phyloP scores from a whole-genome alignment of 2,329 filamentous ascomycete genomes.

The Capronia coronata region DNA sequence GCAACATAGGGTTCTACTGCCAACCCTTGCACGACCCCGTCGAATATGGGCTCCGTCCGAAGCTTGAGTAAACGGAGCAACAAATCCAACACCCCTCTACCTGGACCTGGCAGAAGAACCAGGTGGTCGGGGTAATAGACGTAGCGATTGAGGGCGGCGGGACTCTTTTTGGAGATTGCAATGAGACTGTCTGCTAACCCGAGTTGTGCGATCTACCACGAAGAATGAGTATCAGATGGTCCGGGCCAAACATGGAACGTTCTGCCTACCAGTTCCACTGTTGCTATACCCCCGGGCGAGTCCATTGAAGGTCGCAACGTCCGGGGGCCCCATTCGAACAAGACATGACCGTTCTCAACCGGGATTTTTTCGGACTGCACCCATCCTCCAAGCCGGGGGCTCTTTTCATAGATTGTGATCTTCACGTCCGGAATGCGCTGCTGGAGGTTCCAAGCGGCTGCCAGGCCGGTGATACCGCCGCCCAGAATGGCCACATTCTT shows the following conservation, averaged over 20 bases:
- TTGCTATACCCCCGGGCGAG: constrained; percentile 52
- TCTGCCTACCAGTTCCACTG: constrained; percentile 60
- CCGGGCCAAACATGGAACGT: not conserved
- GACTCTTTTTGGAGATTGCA: constrained; percentile 45
- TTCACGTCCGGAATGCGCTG: constrained; percentile 60
- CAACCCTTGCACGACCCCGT: constrained; percentile 38
- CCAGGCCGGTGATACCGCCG: constrained; percentile 75
- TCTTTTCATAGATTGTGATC: constrained; percentile 76
- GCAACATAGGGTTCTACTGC: constrained; percentile 29
- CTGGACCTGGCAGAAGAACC: constrained; percentile 53
- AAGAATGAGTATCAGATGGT: not conserved
- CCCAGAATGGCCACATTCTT: constrained; percentile 63
- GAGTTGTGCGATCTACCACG: constrained; percentile 51
- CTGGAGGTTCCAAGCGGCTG: constrained; percentile 69
- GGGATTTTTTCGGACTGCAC: constrained; percentile 60
- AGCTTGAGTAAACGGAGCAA: constrained; percentile 33
- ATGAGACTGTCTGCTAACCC: constrained; percentile 52
- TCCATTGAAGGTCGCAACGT: constrained; percentile 56
- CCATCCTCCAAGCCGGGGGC: constrained; percentile 72
- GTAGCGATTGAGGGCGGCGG: constrained; percentile 60
- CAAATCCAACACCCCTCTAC: constrained; percentile 30
- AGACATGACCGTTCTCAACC: constrained; percentile 55
- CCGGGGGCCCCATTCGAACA: constrained; percentile 80
- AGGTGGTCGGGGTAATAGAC: constrained; percentile 85
- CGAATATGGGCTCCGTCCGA: constrained; percentile 52